Conservation (phyloP, 177 flowering plant species). For the Telopea speciosissima region DNA sequence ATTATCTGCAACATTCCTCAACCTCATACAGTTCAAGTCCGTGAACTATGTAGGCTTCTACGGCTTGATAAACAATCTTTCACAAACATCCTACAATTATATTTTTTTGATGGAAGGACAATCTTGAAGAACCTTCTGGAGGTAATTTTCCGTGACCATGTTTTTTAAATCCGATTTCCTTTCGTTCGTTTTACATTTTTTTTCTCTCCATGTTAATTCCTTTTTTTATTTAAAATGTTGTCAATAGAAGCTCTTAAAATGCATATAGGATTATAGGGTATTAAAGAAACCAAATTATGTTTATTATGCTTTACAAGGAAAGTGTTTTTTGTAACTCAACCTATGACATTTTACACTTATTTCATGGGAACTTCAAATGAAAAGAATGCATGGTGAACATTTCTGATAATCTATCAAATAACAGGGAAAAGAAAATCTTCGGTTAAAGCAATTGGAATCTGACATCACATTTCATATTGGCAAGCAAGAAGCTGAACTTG, state of each 20-base stretch:
- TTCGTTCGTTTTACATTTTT: neutral
- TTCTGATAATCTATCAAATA: neutral
- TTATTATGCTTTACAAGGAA: neutral
- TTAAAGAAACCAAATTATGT: neutral
- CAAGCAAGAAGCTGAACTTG: conserved; percentile 60
- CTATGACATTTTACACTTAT: neutral
- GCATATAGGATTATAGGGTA: neutral
- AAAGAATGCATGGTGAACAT: too few species aligned
- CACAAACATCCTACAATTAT: conserved; percentile 35
- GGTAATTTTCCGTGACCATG: conserved; percentile 18
- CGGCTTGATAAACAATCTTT: conserved; percentile 62
- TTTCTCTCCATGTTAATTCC: neutral
- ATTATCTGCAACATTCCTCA: conserved; percentile 60
- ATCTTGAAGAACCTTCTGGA: conserved; percentile 51
- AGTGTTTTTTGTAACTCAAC: too few species aligned
- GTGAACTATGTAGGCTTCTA: conserved; percentile 50
- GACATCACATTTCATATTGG: conserved; percentile 42
- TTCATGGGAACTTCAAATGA: neutral
- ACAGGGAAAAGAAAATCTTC: conserved; percentile 52
- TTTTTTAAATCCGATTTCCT: neutral
- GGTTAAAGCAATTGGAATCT: conserved; percentile 45
- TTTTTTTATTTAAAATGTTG: too few species aligned
- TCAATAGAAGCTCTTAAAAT: neutral
- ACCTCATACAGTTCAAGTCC: conserved; percentile 48
- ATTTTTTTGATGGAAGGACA: conserved; percentile 48